Conservation (phyloP, 768 basidiomycete genomes). For the Multifurca ochricompacta region DNA sequence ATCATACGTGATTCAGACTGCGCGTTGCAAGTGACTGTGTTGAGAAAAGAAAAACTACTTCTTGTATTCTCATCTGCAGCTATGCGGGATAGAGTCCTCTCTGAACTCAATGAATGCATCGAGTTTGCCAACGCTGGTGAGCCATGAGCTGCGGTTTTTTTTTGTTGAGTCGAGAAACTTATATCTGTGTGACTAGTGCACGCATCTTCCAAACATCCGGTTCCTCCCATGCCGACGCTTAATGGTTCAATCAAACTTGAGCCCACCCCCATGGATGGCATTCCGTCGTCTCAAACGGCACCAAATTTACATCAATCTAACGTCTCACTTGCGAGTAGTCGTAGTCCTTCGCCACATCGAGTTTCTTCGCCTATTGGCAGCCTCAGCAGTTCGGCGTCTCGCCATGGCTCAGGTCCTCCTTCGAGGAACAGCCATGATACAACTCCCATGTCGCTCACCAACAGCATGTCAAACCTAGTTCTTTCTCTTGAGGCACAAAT, state of each 20-base stretch:
- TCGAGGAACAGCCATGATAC: conserved; percentile 15
- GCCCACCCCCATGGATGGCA: background rate
- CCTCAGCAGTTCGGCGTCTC: background rate
- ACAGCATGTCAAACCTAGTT: conserved; percentile 22
- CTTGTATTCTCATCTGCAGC: conserved; percentile 53
- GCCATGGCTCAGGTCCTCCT: conserved; percentile 4
- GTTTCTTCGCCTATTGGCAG: conserved; percentile 19
- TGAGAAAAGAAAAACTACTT: conserved; percentile 79
- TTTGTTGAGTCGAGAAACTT: background rate
- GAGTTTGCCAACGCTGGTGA: conserved; percentile 68
- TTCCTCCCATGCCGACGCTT: conserved; percentile 57
- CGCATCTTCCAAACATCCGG: conserved; percentile 49
- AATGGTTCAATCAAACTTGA: conserved; percentile 18
- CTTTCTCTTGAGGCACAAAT: conserved; percentile 28
- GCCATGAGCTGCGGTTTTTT: conserved; percentile 26
- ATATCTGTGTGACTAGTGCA: conserved; percentile 4
- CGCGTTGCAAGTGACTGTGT: conserved; percentile 67
- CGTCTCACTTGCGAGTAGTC: conserved; percentile 1
- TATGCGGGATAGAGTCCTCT: conserved; percentile 53
- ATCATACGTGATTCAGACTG: conserved; percentile 41
- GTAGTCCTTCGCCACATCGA: conserved; percentile 23
- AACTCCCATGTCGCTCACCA: conserved; percentile 10
- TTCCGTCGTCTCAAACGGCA: conserved; percentile 19
- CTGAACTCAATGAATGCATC: conserved; percentile 76
- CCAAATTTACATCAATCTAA: conserved; percentile 14